Base-by-base conservation (phyloP, 345 rosid species). In the Rhodomyrtus tomentosa region DNA sequence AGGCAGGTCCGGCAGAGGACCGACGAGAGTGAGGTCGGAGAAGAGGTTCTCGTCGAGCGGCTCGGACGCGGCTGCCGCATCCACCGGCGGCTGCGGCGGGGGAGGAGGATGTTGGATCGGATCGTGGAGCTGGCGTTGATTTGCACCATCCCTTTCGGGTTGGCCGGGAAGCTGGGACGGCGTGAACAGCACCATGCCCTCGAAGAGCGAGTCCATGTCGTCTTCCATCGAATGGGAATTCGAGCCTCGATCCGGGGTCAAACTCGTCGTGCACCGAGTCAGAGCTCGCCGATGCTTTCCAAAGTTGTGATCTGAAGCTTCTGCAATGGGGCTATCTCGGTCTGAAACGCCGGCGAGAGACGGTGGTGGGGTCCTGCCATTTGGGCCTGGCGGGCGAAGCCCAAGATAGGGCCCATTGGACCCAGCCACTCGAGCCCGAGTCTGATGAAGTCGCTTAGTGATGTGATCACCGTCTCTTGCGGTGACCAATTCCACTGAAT, bases 1-100 rank as follows among this genome's bases (percentile, higher is more conserved):
- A 54, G 82, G 49, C 20, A 79, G 15, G 83, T 38, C n/a, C 80
- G 89, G 45, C 81, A 88, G 84, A 6, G 92, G 91, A 80, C 80
- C 76, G 85, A 92, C 92, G 38, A 95, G 87, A 24, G 95, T 92
- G 80, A 96, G 93, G 83, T 96, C 96, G 42, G 97, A 95, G 89
- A 96, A 95, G 15, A 96, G 86, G 84, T 95, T 92, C 87, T 96
- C 99, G 83, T 96, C 98, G 56, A 96, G 92, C 82, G 99, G 91
- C 87, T 90, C 91, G 14, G 91, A 58, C 50, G 90, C 50, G 2
- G 82, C 55, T 15, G 86, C 22, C 29, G 86, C 88, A 73, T 50
- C 54, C 83, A 82, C 83, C 55, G 73, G 36, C 51, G 85, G 81
- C 36, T 85, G 76, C 80, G 89, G 85, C 32, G 80, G 87, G 50